Evolutionary conservation across 192 early-diverging fungal genomes (phyloP).

Genomic region (Chytriomyces confervae): DNA sequence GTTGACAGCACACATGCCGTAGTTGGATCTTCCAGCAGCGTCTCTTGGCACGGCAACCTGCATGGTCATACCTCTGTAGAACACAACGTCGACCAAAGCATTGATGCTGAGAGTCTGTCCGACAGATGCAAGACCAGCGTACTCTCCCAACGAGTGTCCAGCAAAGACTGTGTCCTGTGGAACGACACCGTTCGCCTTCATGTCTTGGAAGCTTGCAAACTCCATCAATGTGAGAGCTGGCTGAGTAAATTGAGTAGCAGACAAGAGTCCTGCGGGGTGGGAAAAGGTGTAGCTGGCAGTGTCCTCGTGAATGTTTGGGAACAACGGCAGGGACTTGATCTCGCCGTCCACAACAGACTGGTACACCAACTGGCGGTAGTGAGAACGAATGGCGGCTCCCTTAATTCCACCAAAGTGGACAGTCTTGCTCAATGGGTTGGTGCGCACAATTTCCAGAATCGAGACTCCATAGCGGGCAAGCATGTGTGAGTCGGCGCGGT

Average conservation of each 20-base stretch:
- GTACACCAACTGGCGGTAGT: constrained; percentile 92
- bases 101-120: constrained; percentile 87
- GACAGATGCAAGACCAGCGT: constrained; percentile 87
- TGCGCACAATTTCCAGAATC: constrained; percentile 87
- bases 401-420: constrained; percentile 89
- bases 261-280: constrained; percentile 83
- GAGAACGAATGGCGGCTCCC: constrained; percentile 79
- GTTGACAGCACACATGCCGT: constrained; percentile 95
- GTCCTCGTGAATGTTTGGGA: constrained; percentile 80
- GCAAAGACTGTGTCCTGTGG: constrained; percentile 83
- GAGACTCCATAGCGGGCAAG: constrained; percentile 85
- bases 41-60: constrained; percentile 90
- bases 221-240: constrained; percentile 89
- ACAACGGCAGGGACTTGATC: constrained; percentile 79
- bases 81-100: constrained; percentile 86
- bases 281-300: constrained; percentile 82
- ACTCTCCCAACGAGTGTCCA: constrained; percentile 93
- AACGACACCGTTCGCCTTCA: constrained; percentile 86
- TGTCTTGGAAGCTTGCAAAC: constrained; percentile 88
- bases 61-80: constrained; percentile 99
- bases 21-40: constrained; percentile 77
- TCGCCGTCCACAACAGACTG: constrained; percentile 80
- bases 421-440: constrained; percentile 81
- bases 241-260: constrained; percentile 96
- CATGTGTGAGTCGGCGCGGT: constrained; percentile 88